Conservation (phyloP, 2,329 filamentous ascomycete species). For the Coleophoma cylindrospora region DNA sequence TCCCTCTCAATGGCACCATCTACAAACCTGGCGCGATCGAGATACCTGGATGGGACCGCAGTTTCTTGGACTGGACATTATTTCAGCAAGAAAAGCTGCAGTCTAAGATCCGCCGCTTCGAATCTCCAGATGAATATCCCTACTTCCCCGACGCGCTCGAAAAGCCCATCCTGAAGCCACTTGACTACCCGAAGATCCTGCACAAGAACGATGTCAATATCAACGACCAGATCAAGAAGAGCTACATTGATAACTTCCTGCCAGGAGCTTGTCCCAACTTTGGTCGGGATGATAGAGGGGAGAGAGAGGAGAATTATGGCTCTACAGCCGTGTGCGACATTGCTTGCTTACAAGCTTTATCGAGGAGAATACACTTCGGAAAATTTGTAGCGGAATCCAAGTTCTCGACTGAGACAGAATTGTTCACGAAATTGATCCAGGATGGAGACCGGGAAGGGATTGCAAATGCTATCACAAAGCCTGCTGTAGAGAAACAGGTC, state of each 20-base stretch:
- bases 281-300: constrained; percentile 73
- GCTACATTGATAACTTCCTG: constrained; percentile 79
- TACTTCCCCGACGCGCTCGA: constrained; percentile 86
- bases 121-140: constrained; percentile 94
- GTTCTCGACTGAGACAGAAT: constrained; percentile 77
- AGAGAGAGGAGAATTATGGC: constrained; percentile 91
- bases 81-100: constrained; percentile 86
- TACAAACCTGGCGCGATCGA: constrained; percentile 76
- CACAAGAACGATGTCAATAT: constrained; percentile 87
- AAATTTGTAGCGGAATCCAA: constrained; percentile 98
- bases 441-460: constrained; percentile 76
- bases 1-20: constrained; percentile 84
- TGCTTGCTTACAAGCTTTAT: constrained; percentile 81
- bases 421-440: constrained; percentile 78
- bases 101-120: constrained; percentile 88
- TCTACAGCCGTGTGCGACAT: constrained; percentile 90
- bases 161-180: constrained; percentile 76
- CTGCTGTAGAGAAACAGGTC: constrained; percentile 84
- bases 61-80: constrained; percentile 93
- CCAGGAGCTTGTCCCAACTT: constrained; percentile 78
- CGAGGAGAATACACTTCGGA: constrained; percentile 89
- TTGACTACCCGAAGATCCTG: constrained; percentile 84
- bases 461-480: constrained; percentile 84
- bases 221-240: constrained; percentile 79
- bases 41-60: constrained; percentile 68